A percentile compares a stretch with the other conserved stretches of the same genome.
These are phyloP conservation scores for Cladosporium colombiae DNA, from an alignment of 2,329 filamentous ascomycete species.

Conservation along the genomic window DNA sequence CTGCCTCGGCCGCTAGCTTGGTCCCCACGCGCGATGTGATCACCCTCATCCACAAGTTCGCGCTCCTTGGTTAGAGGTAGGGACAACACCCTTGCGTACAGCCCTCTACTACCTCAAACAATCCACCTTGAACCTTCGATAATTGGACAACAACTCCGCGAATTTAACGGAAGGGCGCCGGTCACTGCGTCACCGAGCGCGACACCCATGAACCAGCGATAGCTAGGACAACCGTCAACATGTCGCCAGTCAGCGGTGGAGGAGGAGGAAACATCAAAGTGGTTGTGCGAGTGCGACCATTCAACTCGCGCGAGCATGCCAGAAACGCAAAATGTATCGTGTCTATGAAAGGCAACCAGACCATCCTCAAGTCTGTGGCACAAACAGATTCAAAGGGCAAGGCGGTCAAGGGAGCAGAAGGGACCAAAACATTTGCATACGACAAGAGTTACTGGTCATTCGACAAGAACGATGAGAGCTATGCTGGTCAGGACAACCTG, in stretches of 20 bases:
- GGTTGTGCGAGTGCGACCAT: slow-evolving; percentile 93
- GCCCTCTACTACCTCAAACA: neutral
- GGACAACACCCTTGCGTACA: neutral
- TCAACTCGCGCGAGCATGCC: slow-evolving; percentile 84
- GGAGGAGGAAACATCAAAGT: slow-evolving; percentile 99
- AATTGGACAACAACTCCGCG: neutral
- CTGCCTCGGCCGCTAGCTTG: neutral
- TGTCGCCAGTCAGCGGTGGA: slow-evolving; percentile 38
- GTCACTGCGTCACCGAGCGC: neutral
- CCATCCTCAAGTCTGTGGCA: slow-evolving; percentile 71
- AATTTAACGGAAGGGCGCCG: neutral
- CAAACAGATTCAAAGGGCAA: slow-evolving; percentile 63
- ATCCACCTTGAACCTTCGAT: neutral
- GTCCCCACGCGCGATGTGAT: neutral
- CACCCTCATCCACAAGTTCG: neutral
- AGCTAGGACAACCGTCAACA: slow-evolving; percentile 18
- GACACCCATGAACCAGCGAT: slow-evolving; percentile 23
- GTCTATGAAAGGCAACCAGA: slow-evolving; percentile 93
- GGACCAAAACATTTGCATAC: slow-evolving; percentile 87
- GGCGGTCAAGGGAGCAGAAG: slow-evolving; percentile 63
- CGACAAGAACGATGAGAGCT: slow-evolving; percentile 75
- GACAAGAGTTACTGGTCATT: slow-evolving; percentile 99
- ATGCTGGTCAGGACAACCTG: slow-evolving; percentile 85
- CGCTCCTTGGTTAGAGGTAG: neutral
- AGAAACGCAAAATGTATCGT: slow-evolving; percentile 94